These are phyloP conservation scores for Amphirosellinia nigrospora DNA, from an alignment of 495 filamentous ascomycete genomes.

Conservation along the genomic window DNA sequence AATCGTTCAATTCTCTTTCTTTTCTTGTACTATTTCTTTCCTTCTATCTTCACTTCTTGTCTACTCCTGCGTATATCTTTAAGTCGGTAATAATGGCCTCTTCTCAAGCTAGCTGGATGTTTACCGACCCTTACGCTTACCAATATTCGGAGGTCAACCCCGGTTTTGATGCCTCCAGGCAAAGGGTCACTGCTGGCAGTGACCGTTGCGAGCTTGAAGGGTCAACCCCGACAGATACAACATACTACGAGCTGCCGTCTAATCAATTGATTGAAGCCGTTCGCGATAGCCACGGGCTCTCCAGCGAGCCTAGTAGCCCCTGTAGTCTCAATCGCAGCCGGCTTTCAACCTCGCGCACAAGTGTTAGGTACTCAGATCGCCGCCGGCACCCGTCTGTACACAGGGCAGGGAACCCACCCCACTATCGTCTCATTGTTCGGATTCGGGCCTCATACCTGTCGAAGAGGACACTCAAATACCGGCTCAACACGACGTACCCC, in stretches of 20 bases:
- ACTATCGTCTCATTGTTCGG: background rate
- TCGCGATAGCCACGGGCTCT: background rate
- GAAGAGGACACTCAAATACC: background rate
- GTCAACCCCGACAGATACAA: background rate
- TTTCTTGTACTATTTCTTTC: background rate
- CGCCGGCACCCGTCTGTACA: background rate
- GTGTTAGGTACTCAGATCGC: background rate
- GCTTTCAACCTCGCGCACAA: background rate
- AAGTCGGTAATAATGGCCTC: constrained; percentile 4
- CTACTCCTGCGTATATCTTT: background rate
- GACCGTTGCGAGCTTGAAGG: background rate
- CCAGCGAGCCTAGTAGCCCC: background rate
- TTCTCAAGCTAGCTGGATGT: constrained; percentile 5
- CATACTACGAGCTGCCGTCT: background rate
- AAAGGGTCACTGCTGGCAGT: background rate
- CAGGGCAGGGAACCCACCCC: background rate
- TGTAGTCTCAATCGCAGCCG: background rate
- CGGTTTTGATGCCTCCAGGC: background rate
- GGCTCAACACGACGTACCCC: background rate
- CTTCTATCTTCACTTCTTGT: background rate
- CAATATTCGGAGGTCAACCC: constrained; percentile 5
- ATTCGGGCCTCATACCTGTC: constrained; percentile 17
- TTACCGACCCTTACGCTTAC: constrained; percentile 21
- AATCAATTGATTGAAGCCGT: background rate
- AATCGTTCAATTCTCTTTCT: background rate